These are phyloP conservation scores for Wallacemonas sp. DNA, from an alignment of 208 protist genomes.

Conservation along the genomic window DNA sequence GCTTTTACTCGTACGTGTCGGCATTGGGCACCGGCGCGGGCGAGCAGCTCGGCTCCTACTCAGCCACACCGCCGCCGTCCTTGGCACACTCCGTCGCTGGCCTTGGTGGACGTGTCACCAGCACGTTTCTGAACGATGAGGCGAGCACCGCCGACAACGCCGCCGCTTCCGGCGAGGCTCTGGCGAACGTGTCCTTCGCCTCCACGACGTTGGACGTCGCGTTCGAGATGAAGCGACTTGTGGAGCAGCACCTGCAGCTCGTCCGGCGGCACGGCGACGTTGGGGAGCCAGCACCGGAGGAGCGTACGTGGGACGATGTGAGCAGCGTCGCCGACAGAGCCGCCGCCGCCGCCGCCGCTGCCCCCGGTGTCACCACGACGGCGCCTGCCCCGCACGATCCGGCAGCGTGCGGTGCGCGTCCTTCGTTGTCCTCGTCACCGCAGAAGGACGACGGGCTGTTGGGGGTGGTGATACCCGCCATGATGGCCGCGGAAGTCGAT, in stretches of 20 bases:
- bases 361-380: too few relatives aligned
- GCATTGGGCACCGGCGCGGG: not conserved
- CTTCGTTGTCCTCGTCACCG: not conserved
- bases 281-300: too few relatives aligned
- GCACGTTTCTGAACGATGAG: not conserved
- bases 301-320: too few relatives aligned
- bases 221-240: conserved; percentile 1
- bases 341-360: too few relatives aligned
- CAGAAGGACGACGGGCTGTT: not conserved
- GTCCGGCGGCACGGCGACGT: not conserved
- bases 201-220: conserved; percentile 1
- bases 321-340: too few relatives aligned
- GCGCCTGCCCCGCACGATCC: too few relatives aligned
- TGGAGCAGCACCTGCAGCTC: conserved; percentile 2
- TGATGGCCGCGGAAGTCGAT: conserved; percentile 29
- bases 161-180: not conserved
- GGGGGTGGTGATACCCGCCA: conserved; percentile 11
- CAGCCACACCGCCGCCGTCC: not conserved
- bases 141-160: not conserved
- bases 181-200: conserved; percentile 18
- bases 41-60: not conserved
- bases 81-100: not conserved
- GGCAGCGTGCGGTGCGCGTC: not conserved
- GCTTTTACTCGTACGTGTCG: conserved; percentile 1
- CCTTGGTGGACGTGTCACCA: not conserved